Evolutionary conservation across 2,329 filamentous ascomycete species (phyloP).

Genomic region (Niveomyces coronatus): DNA sequence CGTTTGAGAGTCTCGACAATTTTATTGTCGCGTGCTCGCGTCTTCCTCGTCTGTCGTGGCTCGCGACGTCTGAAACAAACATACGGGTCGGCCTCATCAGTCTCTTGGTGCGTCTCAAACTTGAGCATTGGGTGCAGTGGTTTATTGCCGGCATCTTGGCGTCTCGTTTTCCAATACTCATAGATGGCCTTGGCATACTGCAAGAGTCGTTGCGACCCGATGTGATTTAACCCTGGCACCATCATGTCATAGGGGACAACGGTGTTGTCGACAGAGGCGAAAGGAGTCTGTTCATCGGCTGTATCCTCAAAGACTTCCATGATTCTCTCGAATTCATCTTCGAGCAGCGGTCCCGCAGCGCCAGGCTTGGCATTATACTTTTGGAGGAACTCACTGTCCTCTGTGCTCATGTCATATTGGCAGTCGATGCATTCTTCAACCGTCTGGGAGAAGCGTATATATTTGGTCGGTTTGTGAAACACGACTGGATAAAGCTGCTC

Average conservation of each 20-base stretch:
- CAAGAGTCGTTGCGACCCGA: constrained; percentile 39
- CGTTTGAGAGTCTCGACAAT: constrained; percentile 91
- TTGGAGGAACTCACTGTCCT: constrained; percentile 79
- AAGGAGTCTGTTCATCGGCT: constrained; percentile 73
- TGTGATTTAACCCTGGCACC: constrained; percentile 52
- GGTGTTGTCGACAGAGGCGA: constrained; percentile 79
- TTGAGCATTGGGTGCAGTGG: constrained; percentile 72
- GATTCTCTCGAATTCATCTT: constrained; percentile 86
- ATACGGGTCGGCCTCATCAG: constrained; percentile 92
- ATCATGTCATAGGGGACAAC: constrained; percentile 69
- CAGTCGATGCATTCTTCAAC: constrained; percentile 90
- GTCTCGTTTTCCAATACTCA: constrained; percentile 74
- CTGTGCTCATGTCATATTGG: constrained; percentile 87
- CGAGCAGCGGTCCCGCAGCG: constrained; percentile 56
- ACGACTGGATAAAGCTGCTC: constrained; percentile 72
- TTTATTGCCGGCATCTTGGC: constrained; percentile 56
- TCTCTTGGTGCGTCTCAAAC: constrained; percentile 89
- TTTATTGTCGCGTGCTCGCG: constrained; percentile 83
- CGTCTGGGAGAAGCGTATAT: constrained; percentile 96
- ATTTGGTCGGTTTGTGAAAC: constrained; percentile 79
- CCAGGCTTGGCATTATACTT: constrained; percentile 71
- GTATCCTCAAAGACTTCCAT: constrained; percentile 94
- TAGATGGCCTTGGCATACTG: constrained; percentile 68
- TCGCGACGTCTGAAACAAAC: constrained; percentile 96
- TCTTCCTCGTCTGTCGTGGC: constrained; percentile 89